phyloP scores from a whole-genome alignment of 2,329 filamentous ascomycete genomes.

The Colletotrichum spaethianum region DNA sequence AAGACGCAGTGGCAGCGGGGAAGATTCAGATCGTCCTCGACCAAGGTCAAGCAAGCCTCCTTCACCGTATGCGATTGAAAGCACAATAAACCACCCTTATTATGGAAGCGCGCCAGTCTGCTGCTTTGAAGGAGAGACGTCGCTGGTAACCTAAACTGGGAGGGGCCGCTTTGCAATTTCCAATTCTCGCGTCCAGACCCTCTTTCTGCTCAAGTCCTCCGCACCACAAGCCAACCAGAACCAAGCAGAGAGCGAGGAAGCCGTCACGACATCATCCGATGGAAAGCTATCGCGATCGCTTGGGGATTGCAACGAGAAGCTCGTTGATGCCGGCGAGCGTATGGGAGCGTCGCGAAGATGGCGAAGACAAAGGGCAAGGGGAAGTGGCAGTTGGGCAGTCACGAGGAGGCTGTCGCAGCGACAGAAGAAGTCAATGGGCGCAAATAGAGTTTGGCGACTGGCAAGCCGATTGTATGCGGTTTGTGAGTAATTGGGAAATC shows the following conservation, averaged over 20 bases:
- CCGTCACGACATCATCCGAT: conserved; percentile 37
- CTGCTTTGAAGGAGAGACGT: conserved; percentile 31
- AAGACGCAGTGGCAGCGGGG: conserved; percentile 20
- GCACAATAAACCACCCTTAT: conserved; percentile 40
- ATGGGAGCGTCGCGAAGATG: conserved; percentile 23
- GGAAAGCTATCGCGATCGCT: conserved; percentile 31
- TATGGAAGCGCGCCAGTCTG: conserved; percentile 28
- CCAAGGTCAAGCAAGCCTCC: conserved; percentile 2
- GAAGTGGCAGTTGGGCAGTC: conserved; percentile 28
- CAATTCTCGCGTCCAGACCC: conserved; percentile 38
- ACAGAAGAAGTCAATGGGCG: conserved; percentile 11
- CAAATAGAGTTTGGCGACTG: neutral
- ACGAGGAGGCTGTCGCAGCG: conserved; percentile 20
- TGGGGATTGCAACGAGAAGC: conserved; percentile 17
- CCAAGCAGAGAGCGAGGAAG: conserved; percentile 36
- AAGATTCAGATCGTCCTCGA: conserved; percentile 28
- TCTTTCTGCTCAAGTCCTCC: conserved; percentile 38
- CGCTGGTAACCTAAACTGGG: conserved; percentile 38
- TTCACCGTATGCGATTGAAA: conserved; percentile 38
- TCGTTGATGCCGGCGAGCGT: conserved; percentile 23
- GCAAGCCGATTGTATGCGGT: neutral
- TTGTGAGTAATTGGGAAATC: neutral
- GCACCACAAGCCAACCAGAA: conserved; percentile 39
- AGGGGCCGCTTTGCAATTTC: conserved; percentile 37
- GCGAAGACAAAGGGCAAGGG: conserved; percentile 20